Evolutionary conservation across 768 basidiomycete genomes (phyloP).

Genomic region (Tricholoma sp.): DNA sequence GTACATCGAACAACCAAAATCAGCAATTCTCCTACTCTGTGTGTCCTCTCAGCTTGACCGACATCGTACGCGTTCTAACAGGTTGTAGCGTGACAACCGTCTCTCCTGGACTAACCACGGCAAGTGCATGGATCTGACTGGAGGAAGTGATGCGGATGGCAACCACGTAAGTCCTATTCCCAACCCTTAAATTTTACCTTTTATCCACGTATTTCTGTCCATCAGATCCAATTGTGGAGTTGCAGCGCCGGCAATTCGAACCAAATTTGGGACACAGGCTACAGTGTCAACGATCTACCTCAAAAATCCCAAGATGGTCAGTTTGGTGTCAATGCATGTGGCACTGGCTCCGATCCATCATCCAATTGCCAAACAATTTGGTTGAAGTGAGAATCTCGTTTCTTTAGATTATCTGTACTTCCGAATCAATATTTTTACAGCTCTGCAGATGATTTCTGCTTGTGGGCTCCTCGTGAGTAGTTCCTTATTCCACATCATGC

Average conservation of each 20-base stretch:
- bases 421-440: conserved; percentile 26
- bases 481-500: background rate
- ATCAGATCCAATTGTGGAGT: conserved; percentile 44
- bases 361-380: conserved; percentile 70
- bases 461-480: conserved; percentile 54
- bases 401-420: background rate
- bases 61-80: too few species aligned
- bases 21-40: conserved; percentile 47
- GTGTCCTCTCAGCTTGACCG: conserved; percentile 2
- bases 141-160: conserved; percentile 34
- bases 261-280: conserved; percentile 51
- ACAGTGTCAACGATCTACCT: conserved; percentile 37
- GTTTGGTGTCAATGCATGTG: conserved; percentile 60
- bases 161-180: conserved; percentile 29
- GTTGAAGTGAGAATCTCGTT: conserved; percentile 45
- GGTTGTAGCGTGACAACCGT: conserved; percentile 26
- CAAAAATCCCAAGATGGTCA: conserved; percentile 54
- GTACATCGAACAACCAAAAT: conserved; percentile 33
- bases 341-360: conserved; percentile 41
- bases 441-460: conserved; percentile 59
- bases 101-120: conserved; percentile 44
- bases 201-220: background rate
- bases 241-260: conserved; percentile 38
- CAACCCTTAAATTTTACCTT: background rate
- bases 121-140: conserved; percentile 46